phyloP scores from a whole-genome alignment of 441 rosid genomes.

The Metrosideros polymorpha region DNA sequence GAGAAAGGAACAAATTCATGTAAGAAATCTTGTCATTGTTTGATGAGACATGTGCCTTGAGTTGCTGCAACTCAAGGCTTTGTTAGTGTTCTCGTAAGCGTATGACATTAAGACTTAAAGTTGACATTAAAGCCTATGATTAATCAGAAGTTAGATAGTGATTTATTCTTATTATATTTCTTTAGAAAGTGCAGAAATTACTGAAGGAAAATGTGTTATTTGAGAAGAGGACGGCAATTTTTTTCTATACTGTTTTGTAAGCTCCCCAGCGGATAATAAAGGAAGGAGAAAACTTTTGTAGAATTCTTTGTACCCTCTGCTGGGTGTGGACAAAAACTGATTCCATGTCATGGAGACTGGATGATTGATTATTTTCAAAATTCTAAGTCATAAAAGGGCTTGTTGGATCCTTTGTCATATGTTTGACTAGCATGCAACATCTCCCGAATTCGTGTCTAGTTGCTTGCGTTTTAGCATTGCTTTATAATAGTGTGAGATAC shows the following conservation, averaged over 20 bases:
- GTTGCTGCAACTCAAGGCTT: background rate
- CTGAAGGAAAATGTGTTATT: background rate
- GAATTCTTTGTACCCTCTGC: background rate
- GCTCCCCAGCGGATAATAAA: background rate
- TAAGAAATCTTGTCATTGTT: background rate
- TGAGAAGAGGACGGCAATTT: background rate
- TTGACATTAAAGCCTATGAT: background rate
- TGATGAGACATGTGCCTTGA: background rate
- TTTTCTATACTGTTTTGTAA: background rate
- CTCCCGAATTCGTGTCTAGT: background rate
- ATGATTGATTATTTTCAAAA: background rate
- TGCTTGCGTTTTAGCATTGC: background rate
- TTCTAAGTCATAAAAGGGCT: background rate
- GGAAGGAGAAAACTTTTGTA: background rate
- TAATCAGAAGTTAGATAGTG: background rate
- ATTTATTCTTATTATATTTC: background rate
- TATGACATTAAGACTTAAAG: background rate
- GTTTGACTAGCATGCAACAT: background rate
- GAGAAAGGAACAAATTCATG: background rate
- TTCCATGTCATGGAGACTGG: background rate
- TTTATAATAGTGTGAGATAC: background rate
- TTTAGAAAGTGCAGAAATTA: background rate
- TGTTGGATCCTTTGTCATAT: background rate
- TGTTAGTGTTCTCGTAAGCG: background rate
- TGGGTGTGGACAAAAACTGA: background rate